Percentiles rank a stretch among this genome's conserved stretches.
Conservation (phyloP, 306 rosid genomes). For the Dalbergia cochinchinensis region DNA sequence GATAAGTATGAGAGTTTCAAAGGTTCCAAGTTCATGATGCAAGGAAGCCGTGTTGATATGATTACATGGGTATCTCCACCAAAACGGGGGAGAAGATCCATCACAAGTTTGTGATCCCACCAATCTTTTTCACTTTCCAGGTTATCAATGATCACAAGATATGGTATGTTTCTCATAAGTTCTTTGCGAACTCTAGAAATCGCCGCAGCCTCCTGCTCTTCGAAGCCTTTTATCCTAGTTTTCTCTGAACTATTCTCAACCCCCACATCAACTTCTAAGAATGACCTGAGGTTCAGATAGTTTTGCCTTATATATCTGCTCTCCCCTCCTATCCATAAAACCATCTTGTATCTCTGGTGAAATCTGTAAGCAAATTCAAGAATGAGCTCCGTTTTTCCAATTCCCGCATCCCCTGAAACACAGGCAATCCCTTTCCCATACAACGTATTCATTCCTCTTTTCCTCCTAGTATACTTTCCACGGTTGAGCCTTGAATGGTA, state of each 20-base stretch:
- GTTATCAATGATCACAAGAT: conserved; percentile 82
- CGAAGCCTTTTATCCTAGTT: conserved; percentile 67
- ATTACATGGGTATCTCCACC: conserved; percentile 88
- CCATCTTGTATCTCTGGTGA: conserved; percentile 90
- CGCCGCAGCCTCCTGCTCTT: conserved; percentile 86
- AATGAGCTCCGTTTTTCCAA: conserved; percentile 91
- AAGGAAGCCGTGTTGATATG: conserved; percentile 80
- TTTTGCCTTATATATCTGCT: conserved; percentile 84
- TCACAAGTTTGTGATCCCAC: conserved; percentile 90
- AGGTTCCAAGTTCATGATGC: conserved; percentile 83
- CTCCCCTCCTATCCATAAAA: conserved; percentile 89
- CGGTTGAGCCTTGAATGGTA: conserved; percentile 61
- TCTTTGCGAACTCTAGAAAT: conserved; percentile 79
- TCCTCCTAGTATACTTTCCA: conserved; percentile 65
- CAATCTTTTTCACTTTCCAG: conserved; percentile 92
- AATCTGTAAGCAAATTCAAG: conserved; percentile 89
- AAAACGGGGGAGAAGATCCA: conserved; percentile 92
- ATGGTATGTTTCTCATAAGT: conserved; percentile 88
- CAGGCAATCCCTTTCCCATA: conserved; percentile 90
- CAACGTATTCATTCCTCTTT: conserved; percentile 65
- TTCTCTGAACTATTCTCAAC: conserved; percentile 69
- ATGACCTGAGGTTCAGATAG: conserved; percentile 75
- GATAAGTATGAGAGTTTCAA: conserved; percentile 82
- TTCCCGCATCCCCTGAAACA: conserved; percentile 84
- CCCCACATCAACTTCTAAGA: conserved; percentile 89